Evolutionary conservation across 768 basidiomycete species (phyloP).

Genomic region (Leucosporidium yakuticum): DNA sequence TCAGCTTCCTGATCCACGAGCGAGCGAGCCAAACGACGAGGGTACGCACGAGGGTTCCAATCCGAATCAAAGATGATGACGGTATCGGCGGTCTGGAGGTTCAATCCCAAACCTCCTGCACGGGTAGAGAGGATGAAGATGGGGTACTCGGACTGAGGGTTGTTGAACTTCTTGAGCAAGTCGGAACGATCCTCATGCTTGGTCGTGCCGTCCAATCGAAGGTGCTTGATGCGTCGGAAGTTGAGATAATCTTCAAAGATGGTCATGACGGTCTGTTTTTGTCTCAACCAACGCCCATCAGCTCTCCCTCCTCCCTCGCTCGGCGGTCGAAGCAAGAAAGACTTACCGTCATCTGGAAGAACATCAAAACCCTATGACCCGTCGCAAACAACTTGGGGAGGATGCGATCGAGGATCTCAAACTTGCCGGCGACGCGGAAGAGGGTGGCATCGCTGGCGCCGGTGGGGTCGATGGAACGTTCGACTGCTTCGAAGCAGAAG

Average conservation of each 20-base stretch:
- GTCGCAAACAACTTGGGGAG: slow-evolving; percentile 91
- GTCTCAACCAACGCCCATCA: slow-evolving; percentile 60
- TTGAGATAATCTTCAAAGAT: slow-evolving; percentile 68
- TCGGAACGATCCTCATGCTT: slow-evolving; percentile 71
- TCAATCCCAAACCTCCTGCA: slow-evolving; percentile 76
- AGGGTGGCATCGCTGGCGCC: slow-evolving; percentile 69
- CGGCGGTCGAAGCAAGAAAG: slow-evolving; percentile 43
- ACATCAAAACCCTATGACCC: slow-evolving; percentile 91
- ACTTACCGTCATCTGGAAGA: slow-evolving; percentile 91
- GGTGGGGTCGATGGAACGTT: slow-evolving; percentile 82
- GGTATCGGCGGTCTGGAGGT: slow-evolving; percentile 64
- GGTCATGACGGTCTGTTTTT: slow-evolving; percentile 86
- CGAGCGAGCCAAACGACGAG: no score
- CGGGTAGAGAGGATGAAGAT: slow-evolving; percentile 78
- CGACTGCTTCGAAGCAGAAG: slow-evolving; percentile 90
- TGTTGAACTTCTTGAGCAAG: slow-evolving; percentile 83
- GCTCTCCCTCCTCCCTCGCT: neutral
- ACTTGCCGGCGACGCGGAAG: slow-evolving; percentile 81
- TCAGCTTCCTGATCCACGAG: no score
- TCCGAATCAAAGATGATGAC: slow-evolving; percentile 45
- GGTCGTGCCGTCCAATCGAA: slow-evolving; percentile 88
- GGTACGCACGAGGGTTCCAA: slow-evolving; percentile 67
- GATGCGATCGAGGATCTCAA: slow-evolving; percentile 82
- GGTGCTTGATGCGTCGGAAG: slow-evolving; percentile 76
- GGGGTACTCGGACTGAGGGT: slow-evolving; percentile 52